These are phyloP conservation scores for Boletus sp. DNA, from an alignment of 768 basidiomycete species.

Conservation along the genomic window DNA sequence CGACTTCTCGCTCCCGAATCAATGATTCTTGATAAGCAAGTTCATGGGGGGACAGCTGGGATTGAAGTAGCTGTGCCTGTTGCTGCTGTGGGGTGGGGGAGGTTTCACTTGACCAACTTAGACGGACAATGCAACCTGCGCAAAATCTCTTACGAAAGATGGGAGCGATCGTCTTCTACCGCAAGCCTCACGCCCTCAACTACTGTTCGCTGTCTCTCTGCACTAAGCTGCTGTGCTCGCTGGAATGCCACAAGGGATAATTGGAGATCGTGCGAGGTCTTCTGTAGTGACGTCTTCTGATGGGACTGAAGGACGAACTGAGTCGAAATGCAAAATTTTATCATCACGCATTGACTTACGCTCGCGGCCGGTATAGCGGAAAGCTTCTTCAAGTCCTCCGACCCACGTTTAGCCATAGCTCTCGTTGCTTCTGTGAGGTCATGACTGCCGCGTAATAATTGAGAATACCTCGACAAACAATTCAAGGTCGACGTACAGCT, in stretches of 20 bases:
- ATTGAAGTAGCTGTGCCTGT: constrained; percentile 67
- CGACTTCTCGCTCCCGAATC: constrained; percentile 75
- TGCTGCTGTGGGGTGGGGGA: constrained; percentile 53
- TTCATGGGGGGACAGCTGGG: constrained; percentile 83
- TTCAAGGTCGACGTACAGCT: constrained; percentile 56
- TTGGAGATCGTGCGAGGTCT: constrained; percentile 91
- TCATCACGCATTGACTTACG: constrained; percentile 38
- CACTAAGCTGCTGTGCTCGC: constrained; percentile 84
- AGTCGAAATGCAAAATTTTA: not conserved
- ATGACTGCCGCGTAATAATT: constrained; percentile 51
- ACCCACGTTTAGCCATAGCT: constrained; percentile 91
- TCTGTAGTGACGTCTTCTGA: constrained; percentile 81
- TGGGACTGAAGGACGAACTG: constrained; percentile 49
- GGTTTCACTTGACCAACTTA: constrained; percentile 29
- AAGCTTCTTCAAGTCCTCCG: constrained; percentile 89
- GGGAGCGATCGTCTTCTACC: constrained; percentile 67
- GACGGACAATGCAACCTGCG: not conserved
- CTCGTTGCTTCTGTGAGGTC: constrained; percentile 93
- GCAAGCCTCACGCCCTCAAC: constrained; percentile 84
- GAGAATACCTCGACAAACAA: not conserved
- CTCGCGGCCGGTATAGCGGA: constrained; percentile 60
- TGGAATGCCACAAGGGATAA: constrained; percentile 90
- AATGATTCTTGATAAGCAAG: constrained; percentile 94
- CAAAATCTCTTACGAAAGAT: constrained; percentile 19
- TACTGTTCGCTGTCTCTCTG: constrained; percentile 83